Evolutionary conservation across 768 basidiomycete species (phyloP).

Genomic region (Psilocybe sp.): DNA sequence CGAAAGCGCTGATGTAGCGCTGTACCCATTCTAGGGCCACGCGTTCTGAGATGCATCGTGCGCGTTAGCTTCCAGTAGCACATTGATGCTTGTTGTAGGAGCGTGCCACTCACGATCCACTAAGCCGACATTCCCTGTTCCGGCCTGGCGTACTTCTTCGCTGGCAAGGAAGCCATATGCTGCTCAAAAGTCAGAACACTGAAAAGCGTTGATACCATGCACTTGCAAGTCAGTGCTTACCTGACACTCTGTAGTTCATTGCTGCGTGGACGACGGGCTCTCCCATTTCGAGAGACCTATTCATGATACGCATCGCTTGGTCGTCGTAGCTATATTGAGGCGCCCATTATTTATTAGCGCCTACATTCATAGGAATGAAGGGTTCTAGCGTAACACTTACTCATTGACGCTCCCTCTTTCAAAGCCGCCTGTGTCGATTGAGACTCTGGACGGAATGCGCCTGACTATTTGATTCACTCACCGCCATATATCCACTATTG

Average conservation of each 20-base stretch:
- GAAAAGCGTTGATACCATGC: neutral
- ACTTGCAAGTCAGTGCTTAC: slow-evolving; percentile 1
- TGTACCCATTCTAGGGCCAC: slow-evolving; percentile 56
- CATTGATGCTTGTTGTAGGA: neutral
- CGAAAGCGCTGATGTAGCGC: slow-evolving; percentile 51
- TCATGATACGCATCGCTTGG: slow-evolving; percentile 29
- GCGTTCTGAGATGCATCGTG: slow-evolving; percentile 18
- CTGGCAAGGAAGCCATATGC: slow-evolving; percentile 31
- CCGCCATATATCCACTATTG: slow-evolving; percentile 46
- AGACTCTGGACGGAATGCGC: neutral
- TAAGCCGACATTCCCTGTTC: slow-evolving; percentile 26
- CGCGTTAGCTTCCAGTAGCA: neutral
- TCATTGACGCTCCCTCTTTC: slow-evolving; percentile 21
- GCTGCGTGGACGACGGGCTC: slow-evolving; percentile 49
- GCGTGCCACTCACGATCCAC: slow-evolving; percentile 25
- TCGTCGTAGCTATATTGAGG: slow-evolving; percentile 35
- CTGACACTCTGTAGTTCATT: slow-evolving; percentile 45
- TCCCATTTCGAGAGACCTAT: slow-evolving; percentile 39
- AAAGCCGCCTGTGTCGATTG: slow-evolving; percentile 20
- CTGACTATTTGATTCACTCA: neutral
- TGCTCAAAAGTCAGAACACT: neutral
- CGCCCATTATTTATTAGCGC: neutral
- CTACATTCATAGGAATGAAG: neutral
- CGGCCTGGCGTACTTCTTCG: slow-evolving; percentile 24
- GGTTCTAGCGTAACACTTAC: slow-evolving; percentile 1